Evolutionary conservation across 805 yeast genomes (phyloP).

Genomic region (Yarrowia deformans): DNA sequence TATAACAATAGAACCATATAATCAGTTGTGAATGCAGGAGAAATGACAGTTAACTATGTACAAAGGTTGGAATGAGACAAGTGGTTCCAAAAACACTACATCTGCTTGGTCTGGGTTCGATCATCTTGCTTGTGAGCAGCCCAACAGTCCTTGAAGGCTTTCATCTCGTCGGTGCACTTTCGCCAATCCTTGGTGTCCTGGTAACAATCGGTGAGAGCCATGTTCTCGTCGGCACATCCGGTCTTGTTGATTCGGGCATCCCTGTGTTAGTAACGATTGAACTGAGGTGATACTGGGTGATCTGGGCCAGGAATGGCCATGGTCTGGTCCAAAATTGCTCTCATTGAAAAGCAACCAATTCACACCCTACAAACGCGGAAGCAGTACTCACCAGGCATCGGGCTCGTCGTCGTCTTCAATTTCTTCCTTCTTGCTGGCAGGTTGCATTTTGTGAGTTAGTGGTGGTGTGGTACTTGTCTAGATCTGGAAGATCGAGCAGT

Average conservation of each 20-base stretch:
- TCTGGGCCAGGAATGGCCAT: no score
- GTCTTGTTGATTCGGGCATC: conserved; percentile 75
- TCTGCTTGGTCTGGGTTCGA: conserved; percentile 49
- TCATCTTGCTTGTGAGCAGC: conserved; percentile 60
- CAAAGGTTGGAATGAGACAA: conserved; percentile 1
- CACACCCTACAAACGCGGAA: not conserved
- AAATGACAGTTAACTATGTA: conserved; percentile 17
- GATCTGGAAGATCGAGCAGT: conserved; percentile 25
- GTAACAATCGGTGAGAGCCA: conserved; percentile 74
- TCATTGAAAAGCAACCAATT: not conserved
- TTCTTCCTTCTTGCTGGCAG: conserved; percentile 36
- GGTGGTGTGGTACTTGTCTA: conserved; percentile 2
- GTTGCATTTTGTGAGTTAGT: conserved; percentile 12
- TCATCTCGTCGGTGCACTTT: conserved; percentile 69
- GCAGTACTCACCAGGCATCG: conserved; percentile 66
- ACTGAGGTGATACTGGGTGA: not conserved
- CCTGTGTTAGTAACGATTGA: conserved; percentile 51
- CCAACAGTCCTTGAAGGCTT: conserved; percentile 71
- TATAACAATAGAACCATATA: conserved; percentile 1
- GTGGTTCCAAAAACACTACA: not conserved
- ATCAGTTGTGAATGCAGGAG: not conserved
- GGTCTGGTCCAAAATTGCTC: not conserved
- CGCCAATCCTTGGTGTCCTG: conserved; percentile 87
- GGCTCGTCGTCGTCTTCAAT: conserved; percentile 63
- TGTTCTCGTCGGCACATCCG: conserved; percentile 77